Percentiles rank a stretch among this genome's conserved stretches.
Evolutionary conservation across 192 early-diverging fungal species (phyloP).

Genomic region (Entomortierella beljakovae): DNA sequence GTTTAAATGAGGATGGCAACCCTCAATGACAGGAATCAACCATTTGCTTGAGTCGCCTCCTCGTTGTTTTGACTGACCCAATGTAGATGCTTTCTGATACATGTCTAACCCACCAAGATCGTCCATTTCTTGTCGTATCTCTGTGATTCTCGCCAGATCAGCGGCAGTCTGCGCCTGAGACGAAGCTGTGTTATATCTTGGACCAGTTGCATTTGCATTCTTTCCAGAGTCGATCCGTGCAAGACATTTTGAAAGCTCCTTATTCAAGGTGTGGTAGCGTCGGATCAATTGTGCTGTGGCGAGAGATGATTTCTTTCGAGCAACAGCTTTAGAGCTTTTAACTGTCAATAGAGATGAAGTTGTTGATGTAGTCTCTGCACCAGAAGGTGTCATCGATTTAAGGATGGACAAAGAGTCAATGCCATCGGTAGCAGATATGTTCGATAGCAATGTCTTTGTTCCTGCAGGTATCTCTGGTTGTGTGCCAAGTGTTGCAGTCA

Average conservation of each 20-base stretch:
- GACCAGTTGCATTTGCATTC: slow-evolving; percentile 11
- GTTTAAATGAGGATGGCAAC: slow-evolving; percentile 30
- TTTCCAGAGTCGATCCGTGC: slow-evolving; percentile 23
- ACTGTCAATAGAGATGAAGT: slow-evolving; percentile 38
- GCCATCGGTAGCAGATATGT: neutral
- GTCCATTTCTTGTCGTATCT: slow-evolving; percentile 65
- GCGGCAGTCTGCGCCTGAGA: slow-evolving; percentile 6
- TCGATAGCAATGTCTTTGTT: neutral
- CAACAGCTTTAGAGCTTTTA: slow-evolving; percentile 35
- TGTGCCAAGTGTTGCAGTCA: slow-evolving; percentile 11
- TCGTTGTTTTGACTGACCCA: slow-evolving; percentile 84
- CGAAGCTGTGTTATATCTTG: neutral
- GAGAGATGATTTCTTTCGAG: slow-evolving; percentile 64
- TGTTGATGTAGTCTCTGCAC: slow-evolving; percentile 35
- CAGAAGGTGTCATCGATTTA: slow-evolving; percentile 31
- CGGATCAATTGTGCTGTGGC: slow-evolving; percentile 79
- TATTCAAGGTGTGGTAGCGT: slow-evolving; percentile 84
- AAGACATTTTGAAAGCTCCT: slow-evolving; percentile 71
- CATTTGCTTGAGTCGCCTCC: slow-evolving; percentile 88
- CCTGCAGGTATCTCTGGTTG: neutral
- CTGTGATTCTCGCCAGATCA: slow-evolving; percentile 42
- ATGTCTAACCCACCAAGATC: slow-evolving; percentile 87
- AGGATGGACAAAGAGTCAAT: slow-evolving; percentile 24
- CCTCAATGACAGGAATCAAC: slow-evolving; percentile 72
- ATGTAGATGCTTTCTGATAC: slow-evolving; percentile 86